A percentile compares a stretch with the other conserved stretches of the same genome.
Evolutionary conservation across 768 basidiomycete genomes (phyloP).

Genomic region (Podaxis pistillaris): DNA sequence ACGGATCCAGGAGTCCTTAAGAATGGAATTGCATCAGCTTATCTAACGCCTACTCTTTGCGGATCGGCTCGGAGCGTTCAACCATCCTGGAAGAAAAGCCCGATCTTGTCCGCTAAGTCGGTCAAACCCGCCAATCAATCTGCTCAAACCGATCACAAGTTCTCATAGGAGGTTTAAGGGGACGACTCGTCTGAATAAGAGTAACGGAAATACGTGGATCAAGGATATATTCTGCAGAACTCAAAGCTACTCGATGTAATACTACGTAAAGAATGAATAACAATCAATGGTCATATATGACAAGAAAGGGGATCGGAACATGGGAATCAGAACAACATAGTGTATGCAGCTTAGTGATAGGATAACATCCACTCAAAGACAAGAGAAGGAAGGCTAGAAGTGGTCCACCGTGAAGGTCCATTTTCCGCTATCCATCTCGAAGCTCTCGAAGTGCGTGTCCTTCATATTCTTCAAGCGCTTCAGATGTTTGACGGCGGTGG

Average conservation of each 20-base stretch:
- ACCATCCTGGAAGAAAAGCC: background rate
- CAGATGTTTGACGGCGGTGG: conserved; percentile 66
- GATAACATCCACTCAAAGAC: conserved; percentile 4
- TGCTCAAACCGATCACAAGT: no score
- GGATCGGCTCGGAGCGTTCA: background rate
- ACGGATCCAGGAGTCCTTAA: background rate
- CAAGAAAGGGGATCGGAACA: conserved; percentile 3
- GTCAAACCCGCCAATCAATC: no score
- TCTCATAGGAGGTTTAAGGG: background rate
- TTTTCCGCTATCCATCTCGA: conserved; percentile 76
- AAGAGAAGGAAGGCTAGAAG: conserved; percentile 52
- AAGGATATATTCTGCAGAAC: background rate
- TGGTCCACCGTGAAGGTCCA: conserved; percentile 96
- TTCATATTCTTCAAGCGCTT: conserved; percentile 83
- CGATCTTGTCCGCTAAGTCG: background rate
- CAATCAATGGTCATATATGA: conserved; percentile 4
- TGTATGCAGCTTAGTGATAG: conserved; percentile 7
- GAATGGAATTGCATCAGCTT: background rate
- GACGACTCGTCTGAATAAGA: background rate
- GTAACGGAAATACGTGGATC: background rate
- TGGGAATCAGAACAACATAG: conserved; percentile 7
- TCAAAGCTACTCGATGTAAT: conserved; percentile 7
- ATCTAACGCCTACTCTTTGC: background rate
- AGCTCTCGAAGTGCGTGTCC: conserved; percentile 81
- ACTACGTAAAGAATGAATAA: conserved; percentile 7